Conservation (phyloP, 805 yeast species). For the Torulaspora gathmanii region DNA sequence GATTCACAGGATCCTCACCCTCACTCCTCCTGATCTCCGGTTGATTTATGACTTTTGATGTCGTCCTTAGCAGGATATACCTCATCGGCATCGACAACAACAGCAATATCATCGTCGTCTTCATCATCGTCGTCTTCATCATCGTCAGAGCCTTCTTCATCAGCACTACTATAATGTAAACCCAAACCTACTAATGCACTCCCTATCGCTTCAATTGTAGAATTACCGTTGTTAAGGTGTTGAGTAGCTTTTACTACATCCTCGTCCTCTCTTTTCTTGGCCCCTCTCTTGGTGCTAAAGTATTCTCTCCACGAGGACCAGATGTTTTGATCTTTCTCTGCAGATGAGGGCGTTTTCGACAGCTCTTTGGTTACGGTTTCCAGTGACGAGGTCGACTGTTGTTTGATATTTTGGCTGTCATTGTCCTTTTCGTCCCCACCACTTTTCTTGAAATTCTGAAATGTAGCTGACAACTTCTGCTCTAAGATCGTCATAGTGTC, state of each 20-base stretch:
- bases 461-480: slow-evolving; percentile 31
- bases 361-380: neutral
- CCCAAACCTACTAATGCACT: slow-evolving; percentile 27
- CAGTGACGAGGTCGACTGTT: slow-evolving; percentile 1
- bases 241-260: slow-evolving; percentile 12
- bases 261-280: slow-evolving; percentile 7
- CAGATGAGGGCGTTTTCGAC: slow-evolving; percentile 1
- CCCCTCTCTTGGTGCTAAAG: slow-evolving; percentile 23
- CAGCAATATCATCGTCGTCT: neutral
- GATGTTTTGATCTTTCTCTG: slow-evolving; percentile 13
- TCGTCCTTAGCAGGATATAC: too few relatives aligned
- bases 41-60: too few relatives aligned
- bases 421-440: slow-evolving; percentile 5
- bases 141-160: slow-evolving; percentile 1
- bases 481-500: slow-evolving; percentile 31
- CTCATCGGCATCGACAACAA: neutral
- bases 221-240: slow-evolving; percentile 11
- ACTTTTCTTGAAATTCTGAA: slow-evolving; percentile 31
- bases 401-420: slow-evolving; percentile 1
- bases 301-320: slow-evolving; percentile 30
- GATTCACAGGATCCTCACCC: too few relatives aligned
- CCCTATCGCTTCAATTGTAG: slow-evolving; percentile 21
- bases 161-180: slow-evolving; percentile 12
- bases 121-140: neutral
- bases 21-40: too few relatives aligned